Evolutionary conservation across 2,329 filamentous ascomycete species (phyloP), one percentile per base, ranked within the genome.

Genomic region (Aspergillus piperis): DNA sequence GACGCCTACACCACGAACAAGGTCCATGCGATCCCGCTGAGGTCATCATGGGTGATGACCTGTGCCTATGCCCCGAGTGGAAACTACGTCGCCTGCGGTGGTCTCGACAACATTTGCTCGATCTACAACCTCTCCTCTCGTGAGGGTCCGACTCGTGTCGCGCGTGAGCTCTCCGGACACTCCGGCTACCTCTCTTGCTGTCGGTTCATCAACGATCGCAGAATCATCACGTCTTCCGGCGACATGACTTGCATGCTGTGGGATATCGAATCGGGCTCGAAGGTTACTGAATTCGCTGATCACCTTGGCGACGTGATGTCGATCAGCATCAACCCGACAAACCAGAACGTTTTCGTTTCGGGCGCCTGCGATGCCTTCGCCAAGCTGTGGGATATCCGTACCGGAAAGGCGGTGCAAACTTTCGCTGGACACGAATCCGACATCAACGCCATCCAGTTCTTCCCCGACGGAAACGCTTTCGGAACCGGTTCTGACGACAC

Each of bases 191-290:
- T 99, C 48, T 96, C 92, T 21, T 99, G 95, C 89, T 98, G 95
- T 78, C 90, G 95, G 66, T 99, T 99, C 79, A 96, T 98, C 83
- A 98, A 96, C 77, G 95, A 99, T 81, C 89, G 95, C 73, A 92
- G 92, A 74, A 98, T 99, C 73, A 87, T 99, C 66, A 99, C 95
- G 62, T 98, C 95, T 0, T 99, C 95, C 2, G 95, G 95, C 65
- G 95, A 99, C 76, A 99, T 99, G 95, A 99, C 95, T 55, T 99
- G 95, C 78, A 97, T 98, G 89, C 91, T 98, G 74, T 99, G 95
- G 95, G 95, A 99, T 82, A 94, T 99, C 66, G 95, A 99, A 81
- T 96, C 94, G 0, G 95, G 95, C 59, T 92, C 93, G 67, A 97
- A 97, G 82, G 90, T 96, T 44, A 96, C 93, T 73, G 95, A 99